phyloP scores from a whole-genome alignment of 2,329 filamentous ascomycete species.

The Pestalotiopsis sp. region DNA sequence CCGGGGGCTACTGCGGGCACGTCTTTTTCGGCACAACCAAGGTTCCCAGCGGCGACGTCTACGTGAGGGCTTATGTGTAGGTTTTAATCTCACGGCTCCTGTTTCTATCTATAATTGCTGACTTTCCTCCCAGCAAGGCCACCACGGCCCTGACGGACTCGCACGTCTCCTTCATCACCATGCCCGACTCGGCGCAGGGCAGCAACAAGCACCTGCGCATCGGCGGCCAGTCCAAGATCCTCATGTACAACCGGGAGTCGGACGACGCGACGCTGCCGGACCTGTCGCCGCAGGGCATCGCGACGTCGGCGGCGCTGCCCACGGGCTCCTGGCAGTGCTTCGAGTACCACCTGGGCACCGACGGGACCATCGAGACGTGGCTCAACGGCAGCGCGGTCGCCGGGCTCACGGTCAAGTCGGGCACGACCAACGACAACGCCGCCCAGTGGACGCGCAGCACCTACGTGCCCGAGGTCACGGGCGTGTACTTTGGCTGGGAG shows the following conservation, averaged over 20 bases:
- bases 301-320: conserved; percentile 50
- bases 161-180: conserved; percentile 64
- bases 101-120: background rate
- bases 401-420: conserved; percentile 49
- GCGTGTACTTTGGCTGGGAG: conserved; percentile 64
- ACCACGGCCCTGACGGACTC: conserved; percentile 56
- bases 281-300: conserved; percentile 59
- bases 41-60: conserved; percentile 57
- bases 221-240: conserved; percentile 58
- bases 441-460: conserved; percentile 51
- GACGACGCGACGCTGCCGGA: conserved; percentile 64
- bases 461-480: conserved; percentile 52
- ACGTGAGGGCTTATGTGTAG: conserved; percentile 57
- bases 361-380: conserved; percentile 63
- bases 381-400: conserved; percentile 51
- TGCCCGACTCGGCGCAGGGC: conserved; percentile 58
- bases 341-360: conserved; percentile 59
- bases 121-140: conserved; percentile 44
- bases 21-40: conserved; percentile 61
- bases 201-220: conserved; percentile 61
- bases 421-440: conserved; percentile 50
- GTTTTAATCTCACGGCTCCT: conserved; percentile 24
- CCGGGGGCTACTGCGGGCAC: conserved; percentile 57
- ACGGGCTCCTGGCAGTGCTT: conserved; percentile 57
- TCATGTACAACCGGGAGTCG: conserved; percentile 65